These are phyloP conservation scores for Nitzschia sp. DNA, from an alignment of 108 stramenopile genomes.

Conservation along the genomic window DNA sequence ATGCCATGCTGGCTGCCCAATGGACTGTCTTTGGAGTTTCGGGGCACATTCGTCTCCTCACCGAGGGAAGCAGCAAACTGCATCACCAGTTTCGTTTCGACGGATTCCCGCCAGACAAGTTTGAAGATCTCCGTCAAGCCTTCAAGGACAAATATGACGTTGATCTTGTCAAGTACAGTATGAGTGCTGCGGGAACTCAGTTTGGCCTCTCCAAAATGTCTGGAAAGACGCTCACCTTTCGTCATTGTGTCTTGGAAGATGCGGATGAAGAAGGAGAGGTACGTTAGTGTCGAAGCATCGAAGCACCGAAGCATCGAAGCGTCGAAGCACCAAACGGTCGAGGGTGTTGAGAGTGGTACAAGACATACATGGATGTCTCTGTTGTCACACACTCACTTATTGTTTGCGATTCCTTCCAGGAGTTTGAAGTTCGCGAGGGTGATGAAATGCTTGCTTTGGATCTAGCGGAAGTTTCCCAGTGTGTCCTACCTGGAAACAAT, in stretches of 20 bases:
- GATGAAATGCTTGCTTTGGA: slow-evolving; percentile 86
- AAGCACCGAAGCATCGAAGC: too few relatives aligned
- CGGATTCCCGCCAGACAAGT: slow-evolving; percentile 71
- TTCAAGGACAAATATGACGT: slow-evolving; percentile 54
- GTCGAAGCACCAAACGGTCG: too few relatives aligned
- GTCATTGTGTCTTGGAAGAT: slow-evolving; percentile 77
- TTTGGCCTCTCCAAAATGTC: slow-evolving; percentile 74
- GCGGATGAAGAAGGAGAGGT: slow-evolving; percentile 83
- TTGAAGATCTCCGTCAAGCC: slow-evolving; percentile 43
- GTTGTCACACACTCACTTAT: too few relatives aligned
- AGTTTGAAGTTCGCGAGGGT: slow-evolving; percentile 79
- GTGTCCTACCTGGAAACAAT: slow-evolving; percentile 88
- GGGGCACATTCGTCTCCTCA: slow-evolving; percentile 74
- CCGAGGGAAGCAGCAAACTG: slow-evolving; percentile 31
- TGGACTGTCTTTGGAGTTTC: slow-evolving; percentile 84
- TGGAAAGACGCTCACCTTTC: slow-evolving; percentile 73
- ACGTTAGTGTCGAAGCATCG: neutral
- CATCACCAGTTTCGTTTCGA: slow-evolving; percentile 75
- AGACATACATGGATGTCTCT: too few relatives aligned
- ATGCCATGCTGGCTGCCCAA: slow-evolving; percentile 54
- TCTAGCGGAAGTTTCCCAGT: slow-evolving; percentile 81
- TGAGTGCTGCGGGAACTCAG: slow-evolving; percentile 72
- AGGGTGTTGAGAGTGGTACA: too few relatives aligned
- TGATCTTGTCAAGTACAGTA: slow-evolving; percentile 54
- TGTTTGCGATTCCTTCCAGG: slow-evolving; percentile 23